phyloP scores from a whole-genome alignment of 257 asterid species.

The Coffea eugenioides region DNA sequence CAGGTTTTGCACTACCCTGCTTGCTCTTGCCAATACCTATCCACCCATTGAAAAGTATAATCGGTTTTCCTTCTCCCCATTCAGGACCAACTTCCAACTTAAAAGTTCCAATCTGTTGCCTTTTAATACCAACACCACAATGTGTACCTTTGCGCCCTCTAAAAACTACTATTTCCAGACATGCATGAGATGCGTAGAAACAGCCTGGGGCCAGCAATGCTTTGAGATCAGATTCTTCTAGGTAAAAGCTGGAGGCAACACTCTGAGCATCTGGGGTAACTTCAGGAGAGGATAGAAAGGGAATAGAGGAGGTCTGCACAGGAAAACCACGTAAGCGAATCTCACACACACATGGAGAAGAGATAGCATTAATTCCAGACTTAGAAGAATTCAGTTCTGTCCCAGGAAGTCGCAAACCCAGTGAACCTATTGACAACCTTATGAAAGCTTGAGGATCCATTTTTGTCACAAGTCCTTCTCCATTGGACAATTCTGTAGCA shows the following conservation, averaged over 20 bases:
- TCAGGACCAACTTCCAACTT: slow-evolving; percentile 83
- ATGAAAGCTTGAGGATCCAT: slow-evolving; percentile 97
- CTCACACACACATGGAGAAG: slow-evolving; percentile 82
- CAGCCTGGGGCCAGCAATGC: slow-evolving; percentile 76
- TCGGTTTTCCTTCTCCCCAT: slow-evolving; percentile 87
- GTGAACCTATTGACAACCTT: slow-evolving; percentile 78
- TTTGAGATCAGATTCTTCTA: slow-evolving; percentile 80
- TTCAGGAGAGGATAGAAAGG: slow-evolving; percentile 74
- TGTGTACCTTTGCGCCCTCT: slow-evolving; percentile 78
- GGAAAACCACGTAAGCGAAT: slow-evolving; percentile 98
- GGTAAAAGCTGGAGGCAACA: slow-evolving; percentile 77
- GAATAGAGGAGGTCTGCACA: slow-evolving; percentile 76
- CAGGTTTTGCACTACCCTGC: slow-evolving; percentile 64
- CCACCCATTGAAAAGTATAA: slow-evolving; percentile 82
- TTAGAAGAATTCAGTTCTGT: slow-evolving; percentile 43
- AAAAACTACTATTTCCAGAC: slow-evolving; percentile 73
- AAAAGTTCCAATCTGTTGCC: slow-evolving; percentile 80
- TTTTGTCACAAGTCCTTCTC: slow-evolving; percentile 38
- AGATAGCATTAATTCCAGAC: slow-evolving; percentile 47
- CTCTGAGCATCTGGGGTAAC: slow-evolving; percentile 53
- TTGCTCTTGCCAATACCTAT: slow-evolving; percentile 80
- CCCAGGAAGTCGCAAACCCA: slow-evolving; percentile 70
- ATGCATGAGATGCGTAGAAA: slow-evolving; percentile 62
- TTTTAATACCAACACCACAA: slow-evolving; percentile 76
- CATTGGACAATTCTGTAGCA: slow-evolving; percentile 34